Evolutionary conservation across 129 eudicot genomes (phyloP), one percentile per base, ranked within the genome.

Genomic region (Artemisia tridentata): DNA sequence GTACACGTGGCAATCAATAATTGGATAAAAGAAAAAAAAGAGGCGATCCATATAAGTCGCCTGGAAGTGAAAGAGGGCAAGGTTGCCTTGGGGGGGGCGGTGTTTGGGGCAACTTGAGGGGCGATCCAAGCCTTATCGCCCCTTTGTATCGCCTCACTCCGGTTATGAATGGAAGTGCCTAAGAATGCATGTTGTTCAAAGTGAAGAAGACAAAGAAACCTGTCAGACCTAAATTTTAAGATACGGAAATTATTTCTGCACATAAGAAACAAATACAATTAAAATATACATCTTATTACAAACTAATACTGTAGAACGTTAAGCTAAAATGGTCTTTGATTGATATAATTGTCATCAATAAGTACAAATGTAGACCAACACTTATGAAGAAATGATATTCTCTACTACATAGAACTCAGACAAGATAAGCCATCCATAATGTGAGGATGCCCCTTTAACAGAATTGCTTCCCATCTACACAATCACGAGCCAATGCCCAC

Each of bases 381-480:
- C 25, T 46, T 20, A 17, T 38, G 18, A 41, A 62, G 53, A 62
- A 50, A 62, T 74, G 48, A 65, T 63, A 73, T 23, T 62, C 8
- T 55, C 63, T n/a, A 34, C 43, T 34, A 38, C 45, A 38, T 38
- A 38, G 10, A 38, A 38, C 45, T 38, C 9, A 18, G 5, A 41
- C 72, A 48, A 47, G 1, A 58, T 54, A 72, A 79, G 20, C 48
- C 60, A 67, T 73, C 68, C 69, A 49, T 59, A 65, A 53, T 51
- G 81, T 49, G 48, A 19, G 21, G 21, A 61, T 61, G 56, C 8
- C 73, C 63, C 18, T 53, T 46, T 79, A 77, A 70, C 68, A 79
- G 82, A 57, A 38, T 46, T 51, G 85, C 63, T 81, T 85, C 82
- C 78, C 72, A 73, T 72, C 81, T 60, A 75, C 70, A 13, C 20